phyloP scores from a whole-genome alignment of 208 protist species.

The Leishmania mexicana region DNA sequence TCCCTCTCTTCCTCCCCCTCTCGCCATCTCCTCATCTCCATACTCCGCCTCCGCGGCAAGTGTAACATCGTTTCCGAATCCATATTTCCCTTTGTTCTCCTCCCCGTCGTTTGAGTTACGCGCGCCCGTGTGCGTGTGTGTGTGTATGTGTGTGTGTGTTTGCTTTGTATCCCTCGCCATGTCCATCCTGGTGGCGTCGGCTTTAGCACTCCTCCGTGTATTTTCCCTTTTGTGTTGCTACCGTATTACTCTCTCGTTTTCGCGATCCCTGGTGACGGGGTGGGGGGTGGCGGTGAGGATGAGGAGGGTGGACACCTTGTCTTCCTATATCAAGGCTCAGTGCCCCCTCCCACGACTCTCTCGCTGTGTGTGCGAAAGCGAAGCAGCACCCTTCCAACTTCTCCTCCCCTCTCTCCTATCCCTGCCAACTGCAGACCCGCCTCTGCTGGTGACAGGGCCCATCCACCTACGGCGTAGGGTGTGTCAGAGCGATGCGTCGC shows the following conservation, averaged over 20 bases:
- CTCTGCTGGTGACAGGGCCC: neutral
- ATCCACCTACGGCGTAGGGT: neutral
- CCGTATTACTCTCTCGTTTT: neutral
- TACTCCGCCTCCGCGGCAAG: too few species aligned
- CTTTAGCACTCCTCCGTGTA: neutral
- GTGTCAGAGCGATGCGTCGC: neutral
- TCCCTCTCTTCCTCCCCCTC: neutral
- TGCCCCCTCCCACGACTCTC: neutral
- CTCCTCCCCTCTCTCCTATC: neutral
- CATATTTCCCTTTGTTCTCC: too few species aligned
- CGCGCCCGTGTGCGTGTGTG: constrained; percentile 4
- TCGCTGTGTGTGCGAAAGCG: too few species aligned
- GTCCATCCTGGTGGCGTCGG: too few species aligned
- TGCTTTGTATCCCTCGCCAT: neutral
- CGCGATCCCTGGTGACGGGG: neutral
- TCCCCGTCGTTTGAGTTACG: neutral
- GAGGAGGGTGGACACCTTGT: neutral
- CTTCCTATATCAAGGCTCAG: too few species aligned
- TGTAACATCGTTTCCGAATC: too few species aligned
- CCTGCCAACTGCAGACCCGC: neutral
- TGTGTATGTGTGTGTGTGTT: too few species aligned
- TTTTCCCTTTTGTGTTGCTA: too few species aligned
- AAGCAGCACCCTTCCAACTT: neutral
- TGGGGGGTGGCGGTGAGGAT: neutral
- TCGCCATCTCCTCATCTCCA: neutral